Evolutionary conservation across 495 filamentous ascomycete genomes (phyloP).

Genomic region (Penicillium lagena): DNA sequence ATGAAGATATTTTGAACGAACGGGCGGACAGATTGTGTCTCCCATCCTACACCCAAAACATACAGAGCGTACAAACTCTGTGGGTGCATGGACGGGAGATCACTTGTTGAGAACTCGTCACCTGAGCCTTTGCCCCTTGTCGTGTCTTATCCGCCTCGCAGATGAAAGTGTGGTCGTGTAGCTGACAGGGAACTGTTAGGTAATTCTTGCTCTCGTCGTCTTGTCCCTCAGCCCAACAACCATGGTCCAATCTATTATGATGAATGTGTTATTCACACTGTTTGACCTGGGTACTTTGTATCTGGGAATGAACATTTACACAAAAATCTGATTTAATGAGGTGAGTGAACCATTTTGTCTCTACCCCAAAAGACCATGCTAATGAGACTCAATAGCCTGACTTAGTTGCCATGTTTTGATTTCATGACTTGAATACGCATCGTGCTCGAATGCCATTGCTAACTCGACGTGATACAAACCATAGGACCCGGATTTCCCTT

Average conservation of each 20-base stretch:
- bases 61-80: conserved; percentile 87
- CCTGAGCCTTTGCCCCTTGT: conserved; percentile 57
- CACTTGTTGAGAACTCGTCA: conserved; percentile 98
- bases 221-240: conserved; percentile 10
- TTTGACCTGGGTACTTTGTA: conserved; percentile 65
- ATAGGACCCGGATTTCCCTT: conserved; percentile 12
- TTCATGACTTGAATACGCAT: conserved; percentile 19
- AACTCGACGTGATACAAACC: conserved; percentile 18
- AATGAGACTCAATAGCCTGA: conserved; percentile 28
- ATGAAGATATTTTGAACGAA: conserved; percentile 96
- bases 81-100: conserved; percentile 56
- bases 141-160: conserved; percentile 3
- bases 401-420: conserved; percentile 35
- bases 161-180: conserved; percentile 3
- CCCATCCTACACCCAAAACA: conserved; percentile 53
- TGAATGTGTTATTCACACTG: conserved; percentile 94
- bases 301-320: conserved; percentile 74
- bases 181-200: conserved; percentile 21
- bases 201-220: conserved; percentile 16
- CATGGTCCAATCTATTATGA: conserved; percentile 54
- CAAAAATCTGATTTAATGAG: conserved; percentile 99
- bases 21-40: conserved; percentile 94
- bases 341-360: conserved; percentile 38
- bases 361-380: too few relatives aligned
- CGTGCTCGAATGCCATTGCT: conserved; percentile 23